phyloP scores from a whole-genome alignment of 768 basidiomycete species.

The Lactarius sp. region DNA sequence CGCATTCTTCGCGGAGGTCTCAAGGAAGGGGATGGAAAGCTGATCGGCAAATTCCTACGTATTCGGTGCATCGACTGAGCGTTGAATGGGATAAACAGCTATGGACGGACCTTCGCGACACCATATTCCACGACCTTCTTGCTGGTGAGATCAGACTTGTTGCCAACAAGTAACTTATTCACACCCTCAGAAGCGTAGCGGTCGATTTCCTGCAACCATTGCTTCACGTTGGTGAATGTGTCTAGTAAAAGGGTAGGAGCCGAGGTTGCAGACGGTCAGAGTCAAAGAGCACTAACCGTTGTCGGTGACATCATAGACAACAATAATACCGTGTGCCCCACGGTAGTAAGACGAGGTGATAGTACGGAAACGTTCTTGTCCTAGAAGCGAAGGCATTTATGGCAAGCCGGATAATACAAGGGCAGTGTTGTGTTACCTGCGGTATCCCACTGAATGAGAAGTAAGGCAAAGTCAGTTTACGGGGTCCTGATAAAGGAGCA shows the following conservation, averaged over 20 bases:
- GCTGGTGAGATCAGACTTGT: conserved; percentile 96
- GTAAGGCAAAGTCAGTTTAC: conserved; percentile 25
- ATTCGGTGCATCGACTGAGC: conserved; percentile 13
- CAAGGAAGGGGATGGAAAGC: conserved; percentile 88
- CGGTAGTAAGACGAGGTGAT: conserved; percentile 99
- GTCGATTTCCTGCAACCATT: conserved; percentile 91
- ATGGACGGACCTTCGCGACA: conserved; percentile 63
- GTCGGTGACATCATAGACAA: conserved; percentile 98
- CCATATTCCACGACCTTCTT: conserved; percentile 94
- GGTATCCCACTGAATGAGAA: conserved; percentile 81
- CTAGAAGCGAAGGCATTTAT: conserved; percentile 35
- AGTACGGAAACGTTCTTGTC: conserved; percentile 97
- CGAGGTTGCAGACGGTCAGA: conserved; percentile 1
- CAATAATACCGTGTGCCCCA: conserved; percentile 96
- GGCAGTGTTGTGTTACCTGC: conserved; percentile 53
- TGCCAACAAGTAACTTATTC: conserved; percentile 97
- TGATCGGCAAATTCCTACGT: conserved; percentile 91
- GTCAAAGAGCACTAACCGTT: conserved; percentile 49
- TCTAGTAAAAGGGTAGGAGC: conserved; percentile 43
- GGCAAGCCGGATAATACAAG: neutral
- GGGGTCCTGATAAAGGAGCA: neutral
- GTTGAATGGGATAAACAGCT: neutral
- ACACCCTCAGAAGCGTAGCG: conserved; percentile 97
- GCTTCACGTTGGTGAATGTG: conserved; percentile 92
- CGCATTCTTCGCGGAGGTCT: conserved; percentile 99